Evolutionary conservation across 352 stramenopile genomes (phyloP), one percentile per base, ranked within the genome.

Genomic region (Pilasporangium apinafurcum): DNA sequence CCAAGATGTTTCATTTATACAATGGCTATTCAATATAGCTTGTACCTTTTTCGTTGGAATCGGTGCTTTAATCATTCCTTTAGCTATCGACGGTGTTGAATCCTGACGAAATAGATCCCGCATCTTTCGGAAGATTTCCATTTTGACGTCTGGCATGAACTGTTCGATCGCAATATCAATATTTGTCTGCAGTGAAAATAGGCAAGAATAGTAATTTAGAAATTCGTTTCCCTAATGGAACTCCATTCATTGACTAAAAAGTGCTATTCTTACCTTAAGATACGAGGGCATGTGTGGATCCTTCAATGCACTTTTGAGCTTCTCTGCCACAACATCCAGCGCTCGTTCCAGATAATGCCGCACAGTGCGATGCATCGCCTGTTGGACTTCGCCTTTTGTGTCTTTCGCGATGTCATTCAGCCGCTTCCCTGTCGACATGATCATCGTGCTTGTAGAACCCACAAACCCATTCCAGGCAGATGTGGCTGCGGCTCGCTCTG

Each of bases 121-220:
- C 18, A 78, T 94, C 61, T 94, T 92, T 14, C 72, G 59, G 32
- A 90, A 92, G 44, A 95, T 87, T 52, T 95, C 80, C 49, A 92
- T 74, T 44, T 95, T 93, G 35, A 95, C 79, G 44, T 95, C 83
- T 3, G 80, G 80, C 62, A 95, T 88, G 47, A 95, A 90, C 49
- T 89, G 76, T 34, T 92, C 74, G 25, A 95, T 83, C 18, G 74
- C 75, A 26, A 84, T 57, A 41, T 95, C 83, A 47, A 94, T 92
- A 46, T 92, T 89, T 31, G 52, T 68, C 68, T 78, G 33, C 1
- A 62, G 13, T 24, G n/a, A 56, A 14, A 44, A 4, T 8, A 51
- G 4, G 20, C 46, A 30, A 22, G 37, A 25, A 1, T 27, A 22
- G 2, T 21, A 18, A 45, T 39, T n/a, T 20, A 53, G 36, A 29